These are phyloP conservation scores for Taiwanofungus camphoratus DNA, from an alignment of 1,284 basidiomycete genomes.

Conservation along the genomic window DNA sequence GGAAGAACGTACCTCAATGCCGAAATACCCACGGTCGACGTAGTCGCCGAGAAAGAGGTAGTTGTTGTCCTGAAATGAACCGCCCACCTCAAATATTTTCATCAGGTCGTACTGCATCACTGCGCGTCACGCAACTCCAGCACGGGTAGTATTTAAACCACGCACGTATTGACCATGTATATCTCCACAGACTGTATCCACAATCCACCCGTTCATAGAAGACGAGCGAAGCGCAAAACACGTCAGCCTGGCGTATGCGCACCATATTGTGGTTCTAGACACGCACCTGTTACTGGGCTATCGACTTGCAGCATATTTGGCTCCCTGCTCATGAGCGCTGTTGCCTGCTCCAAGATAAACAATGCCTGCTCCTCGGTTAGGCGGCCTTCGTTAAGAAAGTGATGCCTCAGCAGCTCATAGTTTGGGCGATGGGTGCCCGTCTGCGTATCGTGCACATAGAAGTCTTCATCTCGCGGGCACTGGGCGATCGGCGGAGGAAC, in stretches of 20 bases:
- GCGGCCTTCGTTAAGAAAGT: conserved; percentile 90
- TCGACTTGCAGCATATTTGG: conserved; percentile 84
- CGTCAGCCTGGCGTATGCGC: conserved; percentile 1
- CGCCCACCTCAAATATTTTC: conserved; percentile 97
- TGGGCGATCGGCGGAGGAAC: conserved; percentile 29
- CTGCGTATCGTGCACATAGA: conserved; percentile 26
- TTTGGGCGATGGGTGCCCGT: conserved; percentile 60
- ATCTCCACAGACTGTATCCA: conserved; percentile 81
- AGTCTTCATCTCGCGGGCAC: conserved; percentile 31
- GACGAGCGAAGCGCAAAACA: conserved; percentile 3
- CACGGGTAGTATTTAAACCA: conserved; percentile 11
- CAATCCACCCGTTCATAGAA: conserved; percentile 4
- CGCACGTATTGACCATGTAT: conserved; percentile 98
- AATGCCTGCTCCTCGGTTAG: conserved; percentile 86
- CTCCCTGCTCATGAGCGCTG: conserved; percentile 72
- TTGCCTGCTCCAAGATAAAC: conserved; percentile 79
- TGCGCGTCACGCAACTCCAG: conserved; percentile 7
- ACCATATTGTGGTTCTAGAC: too few species aligned
- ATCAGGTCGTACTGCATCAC: conserved; percentile 87
- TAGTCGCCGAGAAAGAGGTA: conserved; percentile 99
- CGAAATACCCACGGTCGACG: conserved; percentile 95
- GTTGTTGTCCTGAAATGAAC: conserved; percentile 79
- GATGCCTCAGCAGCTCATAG: conserved; percentile 83
- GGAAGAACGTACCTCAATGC: conserved; percentile 70
- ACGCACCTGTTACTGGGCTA: conserved; percentile 90